A percentile compares a stretch with the other conserved stretches of the same genome.
phyloP scores from a whole-genome alignment of 148 eudicot species.

The Persicaria tinctoria region DNA sequence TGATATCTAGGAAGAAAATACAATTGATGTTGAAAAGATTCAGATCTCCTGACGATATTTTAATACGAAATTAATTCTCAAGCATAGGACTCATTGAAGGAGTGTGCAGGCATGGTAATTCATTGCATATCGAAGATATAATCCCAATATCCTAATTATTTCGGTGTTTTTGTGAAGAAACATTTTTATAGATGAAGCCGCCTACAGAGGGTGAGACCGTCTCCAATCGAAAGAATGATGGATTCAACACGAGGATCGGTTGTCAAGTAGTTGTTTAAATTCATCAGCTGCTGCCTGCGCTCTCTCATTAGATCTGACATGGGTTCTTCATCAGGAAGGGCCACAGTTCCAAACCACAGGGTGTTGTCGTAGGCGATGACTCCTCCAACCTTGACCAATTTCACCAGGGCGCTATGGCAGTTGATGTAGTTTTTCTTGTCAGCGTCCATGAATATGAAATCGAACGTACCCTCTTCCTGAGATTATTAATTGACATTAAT shows the following conservation, averaged over 20 bases:
- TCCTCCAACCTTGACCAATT: conserved; percentile 21
- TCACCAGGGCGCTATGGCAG: conserved; percentile 14
- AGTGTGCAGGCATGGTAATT: no score
- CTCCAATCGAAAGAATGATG: conserved; percentile 8
- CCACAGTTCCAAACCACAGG: conserved; percentile 22
- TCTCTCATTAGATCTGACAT: neutral
- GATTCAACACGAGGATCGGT: conserved; percentile 16
- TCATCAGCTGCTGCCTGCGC: no score
- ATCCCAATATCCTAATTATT: no score
- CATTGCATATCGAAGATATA: no score
- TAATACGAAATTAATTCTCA: no score
- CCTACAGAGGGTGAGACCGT: conserved; percentile 20
- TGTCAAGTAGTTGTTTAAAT: no score
- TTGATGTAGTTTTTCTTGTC: conserved; percentile 21
- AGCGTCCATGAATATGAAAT: conserved; percentile 19
- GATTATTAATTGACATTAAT: neutral
- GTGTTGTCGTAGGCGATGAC: conserved; percentile 19
- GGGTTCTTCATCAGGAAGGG: conserved; percentile 3
- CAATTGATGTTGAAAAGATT: no score
- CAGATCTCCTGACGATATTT: no score
- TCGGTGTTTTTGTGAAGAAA: no score
- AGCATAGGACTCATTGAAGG: no score
- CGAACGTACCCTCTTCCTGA: conserved; percentile 18
- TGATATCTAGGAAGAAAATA: no score
- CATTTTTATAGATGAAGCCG: neutral